phyloP scores from a whole-genome alignment of 148 eudicot species.

The Camellia sinensis region DNA sequence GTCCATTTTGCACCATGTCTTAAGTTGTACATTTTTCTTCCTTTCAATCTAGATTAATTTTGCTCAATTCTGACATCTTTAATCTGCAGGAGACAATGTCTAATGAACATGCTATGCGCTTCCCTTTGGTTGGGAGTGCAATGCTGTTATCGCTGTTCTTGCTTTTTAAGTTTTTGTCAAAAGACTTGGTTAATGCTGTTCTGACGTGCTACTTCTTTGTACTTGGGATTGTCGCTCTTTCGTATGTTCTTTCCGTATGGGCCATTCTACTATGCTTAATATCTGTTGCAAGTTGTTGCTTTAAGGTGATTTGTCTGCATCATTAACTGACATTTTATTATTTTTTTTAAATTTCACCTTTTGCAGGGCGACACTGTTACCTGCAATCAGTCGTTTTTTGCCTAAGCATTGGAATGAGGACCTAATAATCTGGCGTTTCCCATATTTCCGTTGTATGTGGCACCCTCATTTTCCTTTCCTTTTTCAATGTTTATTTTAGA shows the following conservation, averaged over 20 bases:
- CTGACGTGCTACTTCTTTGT: conserved; percentile 87
- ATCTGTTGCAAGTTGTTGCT: conserved; percentile 7
- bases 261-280: conserved; percentile 14
- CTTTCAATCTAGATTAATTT: background rate
- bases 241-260: conserved; percentile 57
- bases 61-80: background rate
- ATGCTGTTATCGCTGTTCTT: conserved; percentile 89
- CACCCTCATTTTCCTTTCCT: background rate
- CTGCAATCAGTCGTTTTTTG: conserved; percentile 73
- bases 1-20: background rate
- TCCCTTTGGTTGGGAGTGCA: conserved; percentile 96
- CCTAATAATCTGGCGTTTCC: conserved; percentile 75
- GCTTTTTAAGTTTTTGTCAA: conserved; percentile 89
- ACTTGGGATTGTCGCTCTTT: conserved; percentile 86
- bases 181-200: conserved; percentile 95
- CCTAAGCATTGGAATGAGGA: conserved; percentile 85
- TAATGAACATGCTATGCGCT: conserved; percentile 95
- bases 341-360: background rate
- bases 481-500: background rate
- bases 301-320: background rate
- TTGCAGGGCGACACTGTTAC: conserved; percentile 83
- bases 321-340: background rate
- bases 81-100: conserved; percentile 94
- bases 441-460: conserved; percentile 62
- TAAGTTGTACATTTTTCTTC: background rate